phyloP scores from a whole-genome alignment of 2,329 filamentous ascomycete genomes.

The Botrytis fragariae region DNA sequence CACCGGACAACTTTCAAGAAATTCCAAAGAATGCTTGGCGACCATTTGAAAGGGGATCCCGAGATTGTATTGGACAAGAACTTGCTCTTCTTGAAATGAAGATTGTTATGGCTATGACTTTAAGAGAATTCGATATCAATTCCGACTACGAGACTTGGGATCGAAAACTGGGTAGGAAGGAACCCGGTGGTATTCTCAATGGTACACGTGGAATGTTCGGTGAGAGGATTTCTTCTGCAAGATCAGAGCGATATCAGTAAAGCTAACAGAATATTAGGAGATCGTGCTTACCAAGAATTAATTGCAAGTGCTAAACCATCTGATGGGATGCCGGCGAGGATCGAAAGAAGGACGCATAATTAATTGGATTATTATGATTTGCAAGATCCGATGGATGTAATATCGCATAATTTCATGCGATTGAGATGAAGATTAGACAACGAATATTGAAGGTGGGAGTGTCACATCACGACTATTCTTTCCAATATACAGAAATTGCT shows the following conservation, averaged over 20 bases:
- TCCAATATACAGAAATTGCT: no score
- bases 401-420: not conserved
- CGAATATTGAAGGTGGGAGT: not conserved
- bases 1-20: constrained; percentile 33
- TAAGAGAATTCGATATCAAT: constrained; percentile 18
- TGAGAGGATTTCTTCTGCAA: not conserved
- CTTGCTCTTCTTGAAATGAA: constrained; percentile 50
- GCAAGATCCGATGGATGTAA: not conserved
- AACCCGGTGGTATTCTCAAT: constrained; percentile 25
- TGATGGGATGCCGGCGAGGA: constrained; percentile 27
- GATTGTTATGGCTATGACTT: constrained; percentile 45
- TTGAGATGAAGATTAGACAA: not conserved
- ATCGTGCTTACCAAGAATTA: constrained; percentile 26
- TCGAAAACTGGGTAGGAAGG: constrained; percentile 22
- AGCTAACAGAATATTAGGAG: constrained; percentile 9
- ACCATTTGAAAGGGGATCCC: constrained; percentile 53
- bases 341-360: constrained; percentile 12
- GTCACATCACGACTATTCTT: not conserved
- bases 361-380: constrained; percentile 5
- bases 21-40: constrained; percentile 47
- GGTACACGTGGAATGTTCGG: constrained; percentile 25
- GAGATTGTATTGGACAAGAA: constrained; percentile 57
- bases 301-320: constrained; percentile 27
- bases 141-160: constrained; percentile 26
- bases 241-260: not conserved